Percentiles rank a stretch among this genome's conserved stretches.
These are phyloP conservation scores for Cutaneotrichosporon sp. DNA, from an alignment of 1,284 basidiomycete genomes.

Conservation along the genomic window DNA sequence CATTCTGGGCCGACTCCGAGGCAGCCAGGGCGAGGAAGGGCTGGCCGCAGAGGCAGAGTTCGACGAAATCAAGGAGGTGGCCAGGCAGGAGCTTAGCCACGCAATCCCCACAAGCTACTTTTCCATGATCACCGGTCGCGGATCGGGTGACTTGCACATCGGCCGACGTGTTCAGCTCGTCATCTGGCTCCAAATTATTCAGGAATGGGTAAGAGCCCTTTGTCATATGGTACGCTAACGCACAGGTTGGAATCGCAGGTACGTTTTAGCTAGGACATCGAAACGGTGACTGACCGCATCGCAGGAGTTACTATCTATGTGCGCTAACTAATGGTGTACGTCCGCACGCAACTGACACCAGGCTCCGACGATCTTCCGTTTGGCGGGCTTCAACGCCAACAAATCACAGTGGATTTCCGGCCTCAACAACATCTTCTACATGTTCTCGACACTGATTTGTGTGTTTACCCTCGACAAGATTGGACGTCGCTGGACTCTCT, in stretches of 20 bases:
- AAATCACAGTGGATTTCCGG: slow-evolving; percentile 36
- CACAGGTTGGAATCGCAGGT: too few relatives aligned
- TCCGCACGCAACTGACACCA: too few relatives aligned
- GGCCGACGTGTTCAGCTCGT: slow-evolving; percentile 49
- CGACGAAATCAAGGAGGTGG: slow-evolving; percentile 42
- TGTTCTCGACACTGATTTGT: slow-evolving; percentile 38
- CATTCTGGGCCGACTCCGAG: slow-evolving; percentile 42
- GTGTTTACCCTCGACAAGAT: slow-evolving; percentile 28
- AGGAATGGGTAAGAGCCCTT: slow-evolving; percentile 42
- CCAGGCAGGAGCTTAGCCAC: slow-evolving; percentile 32
- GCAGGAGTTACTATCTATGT: slow-evolving; percentile 16
- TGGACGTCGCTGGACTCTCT: slow-evolving; percentile 31
- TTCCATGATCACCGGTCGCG: slow-evolving; percentile 17
- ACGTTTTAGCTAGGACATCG: too few relatives aligned
- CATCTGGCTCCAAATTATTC: slow-evolving; percentile 44
- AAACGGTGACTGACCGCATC: too few relatives aligned
- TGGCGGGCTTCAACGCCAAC: slow-evolving; percentile 30
- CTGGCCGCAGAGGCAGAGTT: slow-evolving; percentile 21
- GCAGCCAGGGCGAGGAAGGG: slow-evolving; percentile 12
- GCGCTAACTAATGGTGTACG: too few relatives aligned
- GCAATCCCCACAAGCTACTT: slow-evolving; percentile 17
- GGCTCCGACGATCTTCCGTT: slow-evolving; percentile 25
- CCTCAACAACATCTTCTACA: slow-evolving; percentile 40
- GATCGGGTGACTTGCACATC: slow-evolving; percentile 34
- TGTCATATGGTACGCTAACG: too few relatives aligned